These are phyloP conservation scores for Auricularia auricula-judae DNA, from an alignment of 768 basidiomycete genomes.

Conservation along the genomic window DNA sequence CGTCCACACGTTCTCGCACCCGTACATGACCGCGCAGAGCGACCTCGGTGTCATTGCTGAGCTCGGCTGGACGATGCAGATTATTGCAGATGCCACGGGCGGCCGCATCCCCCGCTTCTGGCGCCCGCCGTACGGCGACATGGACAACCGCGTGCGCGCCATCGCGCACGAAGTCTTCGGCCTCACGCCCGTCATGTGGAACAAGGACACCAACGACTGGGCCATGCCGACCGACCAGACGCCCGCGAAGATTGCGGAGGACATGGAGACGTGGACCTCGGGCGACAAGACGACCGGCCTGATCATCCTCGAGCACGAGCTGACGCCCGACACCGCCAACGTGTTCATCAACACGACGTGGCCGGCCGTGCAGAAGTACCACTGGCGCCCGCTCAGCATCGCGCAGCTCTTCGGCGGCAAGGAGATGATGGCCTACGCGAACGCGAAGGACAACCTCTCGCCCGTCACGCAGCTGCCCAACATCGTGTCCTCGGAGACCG, in stretches of 20 bases:
- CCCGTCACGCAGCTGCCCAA: background rate
- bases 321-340: conserved; percentile 43
- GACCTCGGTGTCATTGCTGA: conserved; percentile 62
- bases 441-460: conserved; percentile 15
- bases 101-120: conserved; percentile 69
- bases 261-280: conserved; percentile 47
- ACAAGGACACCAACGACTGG: conserved; percentile 81
- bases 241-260: conserved; percentile 30
- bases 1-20: conserved; percentile 60
- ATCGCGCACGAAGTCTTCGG: conserved; percentile 85
- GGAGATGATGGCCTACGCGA: conserved; percentile 7
- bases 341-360: conserved; percentile 53
- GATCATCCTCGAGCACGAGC: conserved; percentile 78
- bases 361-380: conserved; percentile 50
- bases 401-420: conserved; percentile 22
- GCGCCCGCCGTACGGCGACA: conserved; percentile 84
- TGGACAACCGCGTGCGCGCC: conserved; percentile 71
- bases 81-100: conserved; percentile 71
- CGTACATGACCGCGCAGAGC: conserved; percentile 67
- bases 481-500: background rate
- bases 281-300: conserved; percentile 66
- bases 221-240: conserved; percentile 16
- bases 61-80: conserved; percentile 71
- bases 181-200: conserved; percentile 79
- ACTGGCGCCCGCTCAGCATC: conserved; percentile 60